Percentiles rank a stretch among this genome's conserved stretches.
Conservation (phyloP, 306 rosid genomes). For the Pyrus communis region DNA sequence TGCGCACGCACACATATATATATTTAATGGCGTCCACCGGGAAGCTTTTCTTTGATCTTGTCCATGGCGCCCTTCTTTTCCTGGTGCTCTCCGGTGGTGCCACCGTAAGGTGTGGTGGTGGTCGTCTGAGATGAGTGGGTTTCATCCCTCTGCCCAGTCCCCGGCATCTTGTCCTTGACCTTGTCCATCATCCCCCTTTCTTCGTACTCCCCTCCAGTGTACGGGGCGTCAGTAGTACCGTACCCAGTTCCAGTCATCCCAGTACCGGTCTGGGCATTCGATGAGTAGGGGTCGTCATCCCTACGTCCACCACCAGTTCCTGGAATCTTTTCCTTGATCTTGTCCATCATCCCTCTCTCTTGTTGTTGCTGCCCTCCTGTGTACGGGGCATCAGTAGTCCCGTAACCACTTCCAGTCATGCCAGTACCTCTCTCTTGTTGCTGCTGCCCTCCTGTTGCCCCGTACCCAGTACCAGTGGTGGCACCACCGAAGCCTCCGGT, state of each 20-base stretch:
- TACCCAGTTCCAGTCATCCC: too few species aligned
- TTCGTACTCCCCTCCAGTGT: too few species aligned
- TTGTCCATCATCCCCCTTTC: slow-evolving; percentile 30
- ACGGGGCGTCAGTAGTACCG: too few species aligned
- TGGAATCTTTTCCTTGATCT: too few species aligned
- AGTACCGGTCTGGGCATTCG: too few species aligned
- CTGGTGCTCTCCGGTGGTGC: not conserved
- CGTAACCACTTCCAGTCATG: not conserved
- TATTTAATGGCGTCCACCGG: not conserved
- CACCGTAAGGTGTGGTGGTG: slow-evolving; percentile 17
- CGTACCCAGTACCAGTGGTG: not conserved
- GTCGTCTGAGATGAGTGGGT: not conserved
- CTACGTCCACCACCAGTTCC: too few species aligned
- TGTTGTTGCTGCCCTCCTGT: too few species aligned
- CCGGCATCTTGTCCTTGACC: slow-evolving; percentile 24
- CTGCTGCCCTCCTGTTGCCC: not conserved
- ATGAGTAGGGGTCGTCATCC: too few species aligned
- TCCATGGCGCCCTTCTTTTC: not conserved
- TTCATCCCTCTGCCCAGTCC: not conserved
- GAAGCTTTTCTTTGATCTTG: not conserved
- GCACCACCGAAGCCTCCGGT: not conserved
- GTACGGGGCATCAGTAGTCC: not conserved
- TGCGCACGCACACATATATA: too few species aligned
- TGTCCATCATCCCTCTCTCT: too few species aligned
- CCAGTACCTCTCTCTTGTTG: not conserved